A percentile compares a stretch with the other conserved stretches of the same genome.
phyloP scores from a whole-genome alignment of 2,329 filamentous ascomycete species.

The Talaromyces sp. region DNA sequence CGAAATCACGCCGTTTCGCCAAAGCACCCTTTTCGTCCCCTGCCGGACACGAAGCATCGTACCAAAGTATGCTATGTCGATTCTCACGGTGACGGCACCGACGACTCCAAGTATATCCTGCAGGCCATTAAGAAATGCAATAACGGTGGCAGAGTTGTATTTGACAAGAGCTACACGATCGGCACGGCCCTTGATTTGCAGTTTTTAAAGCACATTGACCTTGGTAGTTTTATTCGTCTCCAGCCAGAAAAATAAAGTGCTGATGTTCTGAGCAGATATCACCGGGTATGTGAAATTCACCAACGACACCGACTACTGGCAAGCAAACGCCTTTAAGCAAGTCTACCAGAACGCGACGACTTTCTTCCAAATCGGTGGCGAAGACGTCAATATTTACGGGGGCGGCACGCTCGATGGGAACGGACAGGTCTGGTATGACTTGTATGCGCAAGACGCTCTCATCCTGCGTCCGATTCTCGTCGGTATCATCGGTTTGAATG shows the following conservation, averaged over 20 bases:
- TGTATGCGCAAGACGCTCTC: constrained; percentile 52
- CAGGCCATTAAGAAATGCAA: constrained; percentile 55
- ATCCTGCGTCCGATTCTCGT: constrained; percentile 55
- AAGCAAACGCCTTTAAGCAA: constrained; percentile 57
- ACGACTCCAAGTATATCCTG: constrained; percentile 49
- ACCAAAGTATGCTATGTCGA: constrained; percentile 24
- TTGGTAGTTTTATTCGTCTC: constrained; percentile 38
- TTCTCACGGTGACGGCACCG: constrained; percentile 25
- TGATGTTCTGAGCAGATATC: constrained; percentile 40
- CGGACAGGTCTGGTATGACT: constrained; percentile 60
- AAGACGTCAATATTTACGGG: constrained; percentile 63
- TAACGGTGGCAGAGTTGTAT: constrained; percentile 56
- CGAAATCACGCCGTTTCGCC: constrained; percentile 22
- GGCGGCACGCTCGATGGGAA: constrained; percentile 59
- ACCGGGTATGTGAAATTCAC: constrained; percentile 58
- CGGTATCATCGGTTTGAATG: constrained; percentile 51
- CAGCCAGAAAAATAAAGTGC: not conserved
- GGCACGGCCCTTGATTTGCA: constrained; percentile 61
- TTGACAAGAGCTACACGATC: constrained; percentile 55
- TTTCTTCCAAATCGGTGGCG: constrained; percentile 62
- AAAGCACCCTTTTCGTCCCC: constrained; percentile 22
- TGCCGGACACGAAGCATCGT: constrained; percentile 20
- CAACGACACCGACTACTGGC: constrained; percentile 64
- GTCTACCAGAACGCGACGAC: constrained; percentile 61
- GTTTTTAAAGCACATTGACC: constrained; percentile 58